phyloP scores from a whole-genome alignment of 208 protist genomes.

The Novymonas esmeraldas region DNA sequence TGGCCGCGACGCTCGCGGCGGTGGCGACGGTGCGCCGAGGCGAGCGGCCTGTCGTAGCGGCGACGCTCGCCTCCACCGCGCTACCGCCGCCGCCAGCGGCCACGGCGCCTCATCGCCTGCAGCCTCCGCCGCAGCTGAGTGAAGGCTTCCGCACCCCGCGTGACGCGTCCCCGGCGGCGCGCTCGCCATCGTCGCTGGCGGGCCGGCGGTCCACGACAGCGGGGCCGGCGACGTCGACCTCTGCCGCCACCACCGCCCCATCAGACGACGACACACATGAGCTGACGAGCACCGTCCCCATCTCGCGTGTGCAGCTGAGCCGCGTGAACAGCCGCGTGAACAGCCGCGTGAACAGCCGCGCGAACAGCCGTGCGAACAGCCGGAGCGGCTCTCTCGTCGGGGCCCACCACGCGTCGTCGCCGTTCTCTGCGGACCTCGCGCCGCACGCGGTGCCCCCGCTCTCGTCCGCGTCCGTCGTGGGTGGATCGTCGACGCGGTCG shows the following conservation, averaged over 20 bases:
- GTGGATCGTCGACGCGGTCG: not conserved
- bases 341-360: slow-evolving; percentile 3
- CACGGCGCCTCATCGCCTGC: not conserved
- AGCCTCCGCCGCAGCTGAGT: not conserved
- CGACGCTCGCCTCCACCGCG: too few relatives aligned
- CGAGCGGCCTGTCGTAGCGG: not conserved
- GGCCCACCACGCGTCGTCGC: not conserved
- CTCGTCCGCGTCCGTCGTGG: not conserved
- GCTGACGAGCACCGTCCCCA: slow-evolving; percentile 15
- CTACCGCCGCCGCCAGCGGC: not conserved
- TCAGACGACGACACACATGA: not conserved
- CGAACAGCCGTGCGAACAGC: slow-evolving; percentile 19
- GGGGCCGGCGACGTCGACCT: not conserved
- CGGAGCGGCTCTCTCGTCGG: slow-evolving; percentile 1
- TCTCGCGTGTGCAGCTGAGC: slow-evolving; percentile 8
- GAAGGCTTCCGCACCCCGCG: slow-evolving; percentile 8
- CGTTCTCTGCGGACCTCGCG: not conserved
- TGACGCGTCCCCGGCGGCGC: slow-evolving; percentile 7
- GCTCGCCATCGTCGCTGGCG: slow-evolving; percentile 1
- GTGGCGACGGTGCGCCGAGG: not conserved
- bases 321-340: slow-evolving; percentile 19
- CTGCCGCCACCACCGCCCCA: not conserved
- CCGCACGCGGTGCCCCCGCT: not conserved
- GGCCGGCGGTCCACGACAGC: slow-evolving; percentile 5
- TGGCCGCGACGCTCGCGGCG: not conserved